phyloP scores from a whole-genome alignment of 257 asterid species.

The Oldenlandia corymbosa region DNA sequence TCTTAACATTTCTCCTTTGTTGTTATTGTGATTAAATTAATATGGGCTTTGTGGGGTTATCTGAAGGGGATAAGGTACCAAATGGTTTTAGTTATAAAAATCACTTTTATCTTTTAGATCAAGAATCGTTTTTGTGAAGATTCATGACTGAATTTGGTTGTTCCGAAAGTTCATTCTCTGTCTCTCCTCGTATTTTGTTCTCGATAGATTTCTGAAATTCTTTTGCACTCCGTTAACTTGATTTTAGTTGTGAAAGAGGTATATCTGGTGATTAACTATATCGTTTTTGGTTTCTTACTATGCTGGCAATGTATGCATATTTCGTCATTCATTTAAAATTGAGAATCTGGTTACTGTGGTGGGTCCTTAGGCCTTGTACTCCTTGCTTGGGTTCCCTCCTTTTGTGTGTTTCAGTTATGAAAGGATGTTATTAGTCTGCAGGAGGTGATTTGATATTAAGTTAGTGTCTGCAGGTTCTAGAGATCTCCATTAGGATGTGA shows the following conservation, averaged over 20 bases:
- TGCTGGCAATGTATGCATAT: not conserved
- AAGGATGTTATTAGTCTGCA: not conserved
- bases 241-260: not conserved
- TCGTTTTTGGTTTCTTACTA: not conserved
- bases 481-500: conserved; percentile 2
- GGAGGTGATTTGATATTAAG: not conserved
- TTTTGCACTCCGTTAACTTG: not conserved
- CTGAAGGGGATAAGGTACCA: conserved; percentile 1
- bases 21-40: not conserved
- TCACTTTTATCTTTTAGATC: not conserved
- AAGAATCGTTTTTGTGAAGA: not conserved
- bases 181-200: not conserved
- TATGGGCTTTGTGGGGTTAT: conserved; percentile 2
- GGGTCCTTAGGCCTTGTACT: not conserved
- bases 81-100: too few species aligned
- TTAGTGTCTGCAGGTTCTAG: not conserved
- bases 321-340: not conserved
- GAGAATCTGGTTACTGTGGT: not conserved
- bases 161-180: too few species aligned
- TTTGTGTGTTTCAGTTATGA: not conserved
- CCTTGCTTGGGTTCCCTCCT: not conserved
- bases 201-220: not conserved
- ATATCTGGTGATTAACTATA: not conserved
- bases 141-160: not conserved
- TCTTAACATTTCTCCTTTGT: not conserved